phyloP scores from a whole-genome alignment of 108 stramenopile genomes.

The Cyclotella baltica region DNA sequence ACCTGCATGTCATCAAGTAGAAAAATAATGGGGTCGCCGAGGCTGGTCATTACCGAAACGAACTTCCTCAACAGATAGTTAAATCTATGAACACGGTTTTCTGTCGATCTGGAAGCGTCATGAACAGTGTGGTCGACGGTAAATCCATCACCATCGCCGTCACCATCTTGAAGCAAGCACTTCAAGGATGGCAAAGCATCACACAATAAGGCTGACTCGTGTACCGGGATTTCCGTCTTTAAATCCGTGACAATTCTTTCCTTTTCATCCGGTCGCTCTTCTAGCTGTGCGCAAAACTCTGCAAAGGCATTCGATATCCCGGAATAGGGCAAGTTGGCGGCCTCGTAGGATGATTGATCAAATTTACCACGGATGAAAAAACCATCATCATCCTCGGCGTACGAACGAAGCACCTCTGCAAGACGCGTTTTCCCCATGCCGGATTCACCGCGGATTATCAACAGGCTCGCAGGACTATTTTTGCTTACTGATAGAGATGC shows the following conservation, averaged over 20 bases:
- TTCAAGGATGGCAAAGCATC: constrained; percentile 12
- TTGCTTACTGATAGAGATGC: constrained; percentile 8
- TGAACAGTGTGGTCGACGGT: background rate
- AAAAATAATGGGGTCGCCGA: constrained; percentile 11
- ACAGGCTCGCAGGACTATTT: constrained; percentile 7
- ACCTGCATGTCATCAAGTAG: constrained; percentile 17
- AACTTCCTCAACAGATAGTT: constrained; percentile 13
- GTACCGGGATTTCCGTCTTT: background rate
- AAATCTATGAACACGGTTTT: background rate
- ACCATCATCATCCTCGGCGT: constrained; percentile 18
- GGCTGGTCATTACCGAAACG: background rate
- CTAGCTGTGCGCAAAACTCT: constrained; percentile 17
- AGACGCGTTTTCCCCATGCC: constrained; percentile 18
- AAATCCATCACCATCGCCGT: background rate
- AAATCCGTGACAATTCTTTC: background rate
- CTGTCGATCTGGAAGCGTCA: too few relatives aligned
- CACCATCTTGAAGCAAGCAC: background rate
- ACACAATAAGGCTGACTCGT: constrained; percentile 7
- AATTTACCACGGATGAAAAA: constrained; percentile 27
- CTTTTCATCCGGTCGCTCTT: background rate
- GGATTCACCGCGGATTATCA: constrained; percentile 14
- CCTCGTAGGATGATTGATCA: constrained; percentile 17
- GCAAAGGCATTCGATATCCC: constrained; percentile 15
- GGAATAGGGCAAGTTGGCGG: constrained; percentile 13
- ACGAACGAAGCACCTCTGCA: background rate